These are phyloP conservation scores for Dendrobium officinale DNA, from an alignment of 106 monocot genomes.

Conservation along the genomic window DNA sequence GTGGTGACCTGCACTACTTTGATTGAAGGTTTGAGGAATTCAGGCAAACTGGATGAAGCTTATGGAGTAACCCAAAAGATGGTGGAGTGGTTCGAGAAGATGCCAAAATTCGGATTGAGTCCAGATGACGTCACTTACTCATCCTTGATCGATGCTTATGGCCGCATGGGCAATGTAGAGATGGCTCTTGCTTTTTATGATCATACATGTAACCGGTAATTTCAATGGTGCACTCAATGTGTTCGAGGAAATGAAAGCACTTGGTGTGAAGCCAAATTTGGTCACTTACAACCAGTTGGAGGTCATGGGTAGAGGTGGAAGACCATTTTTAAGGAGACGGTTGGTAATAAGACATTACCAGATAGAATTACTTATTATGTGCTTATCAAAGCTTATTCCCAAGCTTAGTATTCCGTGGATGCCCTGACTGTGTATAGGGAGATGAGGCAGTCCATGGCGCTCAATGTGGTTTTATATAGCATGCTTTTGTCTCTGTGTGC, in stretches of 20 bases:
- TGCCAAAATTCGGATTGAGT: conserved; percentile 46
- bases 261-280: conserved; percentile 68
- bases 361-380: conserved; percentile 46
- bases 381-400: conserved; percentile 48
- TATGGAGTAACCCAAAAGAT: conserved; percentile 10
- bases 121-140: conserved; percentile 75
- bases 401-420: conserved; percentile 62
- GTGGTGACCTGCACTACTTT: conserved; percentile 46
- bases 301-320: conserved; percentile 67
- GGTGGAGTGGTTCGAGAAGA: conserved; percentile 79
- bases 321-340: conserved; percentile 72
- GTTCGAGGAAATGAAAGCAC: conserved; percentile 86
- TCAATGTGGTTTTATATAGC: conserved; percentile 61
- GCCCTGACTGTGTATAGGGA: conserved; percentile 48
- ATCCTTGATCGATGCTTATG: conserved; percentile 70
- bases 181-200: conserved; percentile 64
- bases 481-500: conserved; percentile 89
- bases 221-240: conserved; percentile 79
- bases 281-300: conserved; percentile 62
- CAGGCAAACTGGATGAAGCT: conserved; percentile 23
- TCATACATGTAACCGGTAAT: conserved; percentile 53
- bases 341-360: conserved; percentile 32
- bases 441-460: conserved; percentile 44
- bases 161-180: conserved; percentile 47
- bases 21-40: conserved; percentile 52